Base-by-base conservation (phyloP, 306 rosid species). In the Purshia tridentata region DNA sequence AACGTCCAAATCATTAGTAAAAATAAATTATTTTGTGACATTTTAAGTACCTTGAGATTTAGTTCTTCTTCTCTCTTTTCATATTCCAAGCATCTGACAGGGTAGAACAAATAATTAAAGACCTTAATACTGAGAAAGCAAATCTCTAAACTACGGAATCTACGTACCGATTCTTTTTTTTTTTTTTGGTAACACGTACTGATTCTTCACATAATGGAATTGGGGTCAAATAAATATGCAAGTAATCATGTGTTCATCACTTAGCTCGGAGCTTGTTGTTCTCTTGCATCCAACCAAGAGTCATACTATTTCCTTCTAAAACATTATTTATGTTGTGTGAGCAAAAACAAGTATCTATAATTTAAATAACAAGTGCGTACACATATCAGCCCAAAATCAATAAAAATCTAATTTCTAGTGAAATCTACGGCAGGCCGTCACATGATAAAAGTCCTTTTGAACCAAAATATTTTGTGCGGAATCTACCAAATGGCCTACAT, bases 71-170 rank as follows among this genome's bases (percentile, higher is more conserved):
- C 82, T 61, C 64, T 72, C 86, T 77, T 83, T 50, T 77, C 87
- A 63, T 72, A 84, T 76, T 88, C 89, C 76, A 72, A 67, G 52
- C 87, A 91, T 70, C 99, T 94, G 89, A 72, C 74, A 60, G 82
- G 16, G 53, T 29, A 52, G 63, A 39, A 63, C 50, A 50, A 59
- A 62, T 18, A 6, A 16, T 8, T 50, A 47, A 56, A 74, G 52
- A 59, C 10, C 77, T 4, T 70, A 16, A 70, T 50, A 15, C 12
- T 69, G 6, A 52, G 19, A 12, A 14, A 9, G 37, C n/a, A 68
- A 37, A 49, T 13, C 48, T 50, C 48, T 6, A 6, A 53, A 53
- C 1, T 45, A 40, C 40, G 53, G 20, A 12, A 70, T 41, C 54
- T n/a, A n/a, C n/a, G n/a, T n/a, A n/a, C n/a, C n/a, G n/a, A n/a